Evolutionary conservation across 768 basidiomycete species (phyloP).

Genomic region (Ramaria rubella): DNA sequence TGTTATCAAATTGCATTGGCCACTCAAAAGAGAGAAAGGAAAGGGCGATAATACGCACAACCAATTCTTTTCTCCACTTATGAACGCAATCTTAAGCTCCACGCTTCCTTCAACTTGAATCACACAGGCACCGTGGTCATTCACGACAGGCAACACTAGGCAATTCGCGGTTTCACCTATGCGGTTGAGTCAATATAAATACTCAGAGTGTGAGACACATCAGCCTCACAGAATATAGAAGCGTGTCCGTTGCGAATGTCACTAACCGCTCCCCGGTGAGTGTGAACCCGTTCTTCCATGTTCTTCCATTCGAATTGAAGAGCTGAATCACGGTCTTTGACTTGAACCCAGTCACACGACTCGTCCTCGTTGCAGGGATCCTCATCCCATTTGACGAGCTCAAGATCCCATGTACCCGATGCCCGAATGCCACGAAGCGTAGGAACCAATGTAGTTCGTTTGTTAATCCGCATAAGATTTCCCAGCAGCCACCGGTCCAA

Average conservation of each 20-base stretch:
- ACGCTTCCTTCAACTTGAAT: constrained; percentile 23
- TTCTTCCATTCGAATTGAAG: constrained; percentile 23
- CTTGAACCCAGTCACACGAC: constrained; percentile 17
- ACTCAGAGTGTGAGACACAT: background rate
- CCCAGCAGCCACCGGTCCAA: constrained; percentile 21
- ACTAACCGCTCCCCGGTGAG: constrained; percentile 15
- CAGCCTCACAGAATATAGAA: constrained; percentile 1
- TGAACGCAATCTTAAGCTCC: constrained; percentile 18
- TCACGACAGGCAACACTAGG: constrained; percentile 21
- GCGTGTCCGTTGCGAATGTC: constrained; percentile 5
- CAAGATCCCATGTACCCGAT: constrained; percentile 13
- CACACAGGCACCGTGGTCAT: constrained; percentile 19
- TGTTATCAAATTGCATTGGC: too few species aligned
- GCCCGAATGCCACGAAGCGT: constrained; percentile 17
- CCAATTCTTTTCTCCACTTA: constrained; percentile 12
- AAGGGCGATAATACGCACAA: constrained; percentile 14
- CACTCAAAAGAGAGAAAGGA: too few species aligned
- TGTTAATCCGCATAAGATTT: constrained; percentile 22
- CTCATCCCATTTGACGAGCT: constrained; percentile 22
- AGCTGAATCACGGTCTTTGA: background rate
- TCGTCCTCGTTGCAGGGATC: too few species aligned
- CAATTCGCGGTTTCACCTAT: constrained; percentile 24
- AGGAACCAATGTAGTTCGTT: constrained; percentile 23
- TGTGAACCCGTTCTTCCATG: constrained; percentile 22
- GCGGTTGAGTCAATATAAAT: too few species aligned